Evolutionary conservation across 148 eudicot genomes (phyloP), one percentile per base, ranked within the genome.

Genomic region (Fagopyrum homotropicum): DNA sequence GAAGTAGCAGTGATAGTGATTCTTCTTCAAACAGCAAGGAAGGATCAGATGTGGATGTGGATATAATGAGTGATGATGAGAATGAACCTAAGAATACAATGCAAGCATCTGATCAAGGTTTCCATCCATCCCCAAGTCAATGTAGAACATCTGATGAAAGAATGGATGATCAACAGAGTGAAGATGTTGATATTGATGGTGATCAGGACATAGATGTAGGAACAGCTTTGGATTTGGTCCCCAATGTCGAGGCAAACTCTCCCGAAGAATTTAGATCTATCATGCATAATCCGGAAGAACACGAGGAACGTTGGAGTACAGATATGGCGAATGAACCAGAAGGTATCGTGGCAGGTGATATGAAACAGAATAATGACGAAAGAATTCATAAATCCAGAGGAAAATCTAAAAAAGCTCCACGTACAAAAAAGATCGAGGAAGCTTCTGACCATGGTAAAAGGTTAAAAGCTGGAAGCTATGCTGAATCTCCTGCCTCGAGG

Each of bases 11-110:
- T 76, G 97, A 90, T 70, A 92, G 88, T 75, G 98, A 91, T 85
- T 88, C 96, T 78, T 90, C 95, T 81, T 82, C 97, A 17, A 89
- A 92, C 81, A 94, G 97, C 86, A 90, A 95, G 85, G 89, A 92
- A 80, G 89, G 88, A 40, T 88, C 99, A 80, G 99, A 95, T 76
- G 94, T 88, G 83, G 99, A 95, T 73, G 87, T 95, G 44, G 91
- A 95, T 81, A 95, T 95, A 69, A 86, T 92, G 82, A 85, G 92
- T 75, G 97, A 90, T 77, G 93, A 86, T 77, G 97, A 92, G 55
- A 89, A 88, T 78, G 92, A 90, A 81, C 77, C 80, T 51, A 86
- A 81, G 73, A 84, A 85, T 44, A 79, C 79, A 17, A 45, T 81
- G 50, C 86, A 72, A 72, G 84, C 77, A 75, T 56, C 81, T 79